Conservation (phyloP, 2,329 filamentous ascomycete genomes). For the Clonostachys byssicola region DNA sequence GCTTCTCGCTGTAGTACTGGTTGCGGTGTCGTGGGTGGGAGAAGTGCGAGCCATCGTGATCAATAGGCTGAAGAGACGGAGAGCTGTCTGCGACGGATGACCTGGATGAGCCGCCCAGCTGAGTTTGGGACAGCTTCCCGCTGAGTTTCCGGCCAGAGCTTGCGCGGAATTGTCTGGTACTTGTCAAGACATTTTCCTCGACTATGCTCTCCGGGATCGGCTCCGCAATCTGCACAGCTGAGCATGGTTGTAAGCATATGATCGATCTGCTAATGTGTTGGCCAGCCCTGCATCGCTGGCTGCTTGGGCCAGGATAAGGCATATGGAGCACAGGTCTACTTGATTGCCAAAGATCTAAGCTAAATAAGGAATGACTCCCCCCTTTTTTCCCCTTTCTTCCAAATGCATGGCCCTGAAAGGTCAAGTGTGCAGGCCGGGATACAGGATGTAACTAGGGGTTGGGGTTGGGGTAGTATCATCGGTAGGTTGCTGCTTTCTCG, state of each 20-base stretch:
- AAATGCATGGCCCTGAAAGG: too few relatives aligned
- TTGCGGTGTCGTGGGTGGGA: constrained; percentile 15
- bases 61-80: constrained; percentile 14
- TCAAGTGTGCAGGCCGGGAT: too few relatives aligned
- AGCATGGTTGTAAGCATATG: not conserved
- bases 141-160: constrained; percentile 24
- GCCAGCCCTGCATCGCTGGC: too few relatives aligned
- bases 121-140: constrained; percentile 18
- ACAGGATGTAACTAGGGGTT: too few relatives aligned
- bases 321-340: too few relatives aligned
- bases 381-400: too few relatives aligned
- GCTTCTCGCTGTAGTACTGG: constrained; percentile 42
- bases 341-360: too few relatives aligned
- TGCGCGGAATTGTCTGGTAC: constrained; percentile 22
- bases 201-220: constrained; percentile 26
- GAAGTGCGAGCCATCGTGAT: constrained; percentile 13
- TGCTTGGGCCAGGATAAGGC: too few relatives aligned
- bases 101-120: constrained; percentile 31
- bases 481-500: too few relatives aligned
- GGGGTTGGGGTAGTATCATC: too few relatives aligned
- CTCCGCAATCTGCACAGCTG: constrained; percentile 56
- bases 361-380: too few relatives aligned
- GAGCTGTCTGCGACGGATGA: constrained; percentile 34
- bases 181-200: constrained; percentile 21
- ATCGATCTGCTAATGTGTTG: too few relatives aligned